phyloP scores from a whole-genome alignment of 2,329 filamentous ascomycete species.

The Pyrenochaeta sp. region DNA sequence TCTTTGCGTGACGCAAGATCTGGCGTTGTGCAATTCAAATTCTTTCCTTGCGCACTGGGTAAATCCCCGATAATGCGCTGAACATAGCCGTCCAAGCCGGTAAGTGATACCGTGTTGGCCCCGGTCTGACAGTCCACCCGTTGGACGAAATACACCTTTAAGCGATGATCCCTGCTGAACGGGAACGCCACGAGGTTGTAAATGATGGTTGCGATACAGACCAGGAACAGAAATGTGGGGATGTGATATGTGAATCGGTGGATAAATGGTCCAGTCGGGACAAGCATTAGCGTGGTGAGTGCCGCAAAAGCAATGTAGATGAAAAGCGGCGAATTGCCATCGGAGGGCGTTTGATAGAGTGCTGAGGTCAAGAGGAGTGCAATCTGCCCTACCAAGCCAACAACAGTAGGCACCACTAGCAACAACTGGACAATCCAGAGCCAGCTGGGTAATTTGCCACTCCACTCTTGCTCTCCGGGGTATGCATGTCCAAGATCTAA shows the following conservation, averaged over 20 bases:
- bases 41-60: constrained; percentile 72
- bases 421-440: constrained; percentile 89
- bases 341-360: constrained; percentile 80
- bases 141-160: constrained; percentile 90
- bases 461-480: constrained; percentile 85
- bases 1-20: constrained; percentile 55
- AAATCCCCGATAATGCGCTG: constrained; percentile 70
- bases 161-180: constrained; percentile 78
- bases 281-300: constrained; percentile 74
- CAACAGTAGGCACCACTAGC: constrained; percentile 76
- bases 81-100: constrained; percentile 45
- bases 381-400: constrained; percentile 80
- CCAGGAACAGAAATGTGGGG: constrained; percentile 75
- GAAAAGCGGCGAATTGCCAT: constrained; percentile 75
- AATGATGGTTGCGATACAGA: constrained; percentile 77
- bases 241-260: constrained; percentile 86
- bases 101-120: constrained; percentile 68
- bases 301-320: constrained; percentile 75
- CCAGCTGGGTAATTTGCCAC: constrained; percentile 77
- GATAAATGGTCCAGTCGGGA: constrained; percentile 82
- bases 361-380: constrained; percentile 75
- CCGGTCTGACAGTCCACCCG: constrained; percentile 75
- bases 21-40: constrained; percentile 50
- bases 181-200: constrained; percentile 91
- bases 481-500: constrained; percentile 54